These are phyloP conservation scores for Xylariales sp. DNA, from an alignment of 2,329 filamentous ascomycete species.

Conservation along the genomic window DNA sequence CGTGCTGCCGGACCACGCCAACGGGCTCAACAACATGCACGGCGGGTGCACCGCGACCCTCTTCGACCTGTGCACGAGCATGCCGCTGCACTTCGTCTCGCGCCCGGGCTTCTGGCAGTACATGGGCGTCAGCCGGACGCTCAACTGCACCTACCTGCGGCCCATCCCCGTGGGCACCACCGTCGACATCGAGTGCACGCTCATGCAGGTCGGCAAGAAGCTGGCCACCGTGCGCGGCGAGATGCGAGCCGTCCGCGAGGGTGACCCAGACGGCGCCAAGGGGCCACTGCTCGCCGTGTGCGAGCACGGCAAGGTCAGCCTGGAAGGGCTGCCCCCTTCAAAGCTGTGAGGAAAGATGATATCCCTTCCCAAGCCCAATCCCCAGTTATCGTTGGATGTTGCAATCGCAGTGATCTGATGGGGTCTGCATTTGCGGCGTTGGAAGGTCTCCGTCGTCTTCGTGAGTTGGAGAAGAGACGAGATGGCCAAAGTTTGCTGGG, in stretches of 20 bases:
- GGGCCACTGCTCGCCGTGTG: constrained; percentile 42
- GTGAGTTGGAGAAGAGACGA: too few relatives aligned
- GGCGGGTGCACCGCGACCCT: constrained; percentile 62
- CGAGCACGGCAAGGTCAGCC: constrained; percentile 52
- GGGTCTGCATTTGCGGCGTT: too few relatives aligned
- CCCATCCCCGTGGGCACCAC: constrained; percentile 48
- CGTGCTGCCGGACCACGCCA: constrained; percentile 47
- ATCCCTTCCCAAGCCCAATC: too few relatives aligned
- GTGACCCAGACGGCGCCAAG: constrained; percentile 22
- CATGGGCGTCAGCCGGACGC: constrained; percentile 60
- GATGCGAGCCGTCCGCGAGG: constrained; percentile 35
- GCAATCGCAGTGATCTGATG: too few relatives aligned
- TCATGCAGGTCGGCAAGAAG: constrained; percentile 41
- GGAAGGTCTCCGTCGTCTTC: too few relatives aligned
- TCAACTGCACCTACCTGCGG: constrained; percentile 64
- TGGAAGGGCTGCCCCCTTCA: too few relatives aligned
- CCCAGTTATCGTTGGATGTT: too few relatives aligned
- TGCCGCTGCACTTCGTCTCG: constrained; percentile 51
- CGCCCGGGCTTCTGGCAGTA: constrained; percentile 56
- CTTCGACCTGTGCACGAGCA: constrained; percentile 62
- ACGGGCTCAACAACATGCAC: constrained; percentile 51
- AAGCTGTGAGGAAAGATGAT: too few relatives aligned
- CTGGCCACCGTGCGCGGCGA: constrained; percentile 40
- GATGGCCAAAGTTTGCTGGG: too few relatives aligned
- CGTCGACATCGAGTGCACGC: constrained; percentile 38